A percentile compares a stretch with the other conserved stretches of the same genome.
phyloP scores from a whole-genome alignment of 257 asterid genomes.

The Perilla frutescens region DNA sequence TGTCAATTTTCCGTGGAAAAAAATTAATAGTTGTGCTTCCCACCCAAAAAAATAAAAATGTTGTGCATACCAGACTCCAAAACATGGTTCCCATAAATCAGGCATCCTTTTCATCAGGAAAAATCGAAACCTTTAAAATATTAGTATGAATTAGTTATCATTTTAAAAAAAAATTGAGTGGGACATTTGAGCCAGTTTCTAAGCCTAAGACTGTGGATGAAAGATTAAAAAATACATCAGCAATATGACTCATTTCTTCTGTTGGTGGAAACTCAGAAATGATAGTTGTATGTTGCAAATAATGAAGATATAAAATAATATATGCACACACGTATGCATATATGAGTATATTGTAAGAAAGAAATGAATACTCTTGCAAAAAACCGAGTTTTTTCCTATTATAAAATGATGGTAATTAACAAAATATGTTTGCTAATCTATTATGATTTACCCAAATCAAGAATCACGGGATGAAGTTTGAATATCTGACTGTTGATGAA shows the following conservation, averaged over 20 bases:
- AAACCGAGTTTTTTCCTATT: too few relatives aligned
- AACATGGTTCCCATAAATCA: slow-evolving; percentile 22
- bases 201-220: slow-evolving; percentile 41
- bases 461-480: too few relatives aligned
- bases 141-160: neutral
- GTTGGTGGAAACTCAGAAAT: slow-evolving; percentile 6
- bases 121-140: neutral
- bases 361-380: neutral
- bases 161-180: neutral
- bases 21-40: neutral
- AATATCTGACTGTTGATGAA: neutral
- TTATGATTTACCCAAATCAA: too few relatives aligned
- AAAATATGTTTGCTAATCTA: too few relatives aligned
- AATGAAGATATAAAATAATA: neutral
- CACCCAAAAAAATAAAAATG: too few relatives aligned
- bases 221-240: slow-evolving; percentile 34
- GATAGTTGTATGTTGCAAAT: slow-evolving; percentile 14
- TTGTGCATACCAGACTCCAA: slow-evolving; percentile 5
- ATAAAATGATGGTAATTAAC: too few relatives aligned
- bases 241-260: slow-evolving; percentile 38
- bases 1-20: neutral
- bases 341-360: too few relatives aligned
- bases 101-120: slow-evolving; percentile 28
- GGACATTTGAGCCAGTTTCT: neutral
- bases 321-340: too few relatives aligned